phyloP scores from a whole-genome alignment of 2,329 filamentous ascomycete species.

The Cladorrhinum sp. region DNA sequence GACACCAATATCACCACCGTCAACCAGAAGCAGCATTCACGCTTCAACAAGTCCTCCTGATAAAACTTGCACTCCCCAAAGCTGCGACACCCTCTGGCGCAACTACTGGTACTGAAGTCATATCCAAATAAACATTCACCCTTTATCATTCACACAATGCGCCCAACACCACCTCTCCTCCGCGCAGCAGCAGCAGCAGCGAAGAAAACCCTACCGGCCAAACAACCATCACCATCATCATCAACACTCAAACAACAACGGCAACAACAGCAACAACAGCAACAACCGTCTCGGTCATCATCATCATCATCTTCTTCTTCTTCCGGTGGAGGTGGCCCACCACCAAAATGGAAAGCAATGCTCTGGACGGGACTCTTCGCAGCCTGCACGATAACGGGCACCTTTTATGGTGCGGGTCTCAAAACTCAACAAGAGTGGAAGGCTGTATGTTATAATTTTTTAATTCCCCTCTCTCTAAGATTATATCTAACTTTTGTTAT shows the following conservation, averaged over 20 bases:
- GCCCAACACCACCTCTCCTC: too few species aligned
- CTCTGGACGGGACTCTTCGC: slow-evolving; percentile 30
- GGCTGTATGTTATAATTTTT: slow-evolving; percentile 18
- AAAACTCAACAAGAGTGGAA: slow-evolving; percentile 32
- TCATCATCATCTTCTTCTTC: not conserved
- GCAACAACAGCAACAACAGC: not conserved
- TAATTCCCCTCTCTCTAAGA: not conserved
- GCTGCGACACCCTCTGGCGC: slow-evolving; percentile 21
- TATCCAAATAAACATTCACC: too few species aligned
- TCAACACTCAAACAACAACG: too few species aligned
- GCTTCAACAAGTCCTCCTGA: not conserved
- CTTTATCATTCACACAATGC: too few species aligned
- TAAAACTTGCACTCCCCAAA: not conserved
- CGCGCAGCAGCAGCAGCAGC: too few species aligned
- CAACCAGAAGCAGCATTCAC: too few species aligned
- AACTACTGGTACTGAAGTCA: slow-evolving; percentile 28
- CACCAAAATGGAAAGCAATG: slow-evolving; percentile 23
- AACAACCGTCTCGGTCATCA: not conserved
- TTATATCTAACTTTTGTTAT: too few species aligned
- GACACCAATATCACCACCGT: not conserved
- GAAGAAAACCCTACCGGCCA: too few species aligned
- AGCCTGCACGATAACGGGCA: slow-evolving; percentile 32
- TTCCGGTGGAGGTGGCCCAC: too few species aligned
- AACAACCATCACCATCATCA: too few species aligned
- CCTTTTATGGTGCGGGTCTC: slow-evolving; percentile 34